Conservation (phyloP, 2,329 filamentous ascomycete species). For the Paecilomyces sp. region DNA sequence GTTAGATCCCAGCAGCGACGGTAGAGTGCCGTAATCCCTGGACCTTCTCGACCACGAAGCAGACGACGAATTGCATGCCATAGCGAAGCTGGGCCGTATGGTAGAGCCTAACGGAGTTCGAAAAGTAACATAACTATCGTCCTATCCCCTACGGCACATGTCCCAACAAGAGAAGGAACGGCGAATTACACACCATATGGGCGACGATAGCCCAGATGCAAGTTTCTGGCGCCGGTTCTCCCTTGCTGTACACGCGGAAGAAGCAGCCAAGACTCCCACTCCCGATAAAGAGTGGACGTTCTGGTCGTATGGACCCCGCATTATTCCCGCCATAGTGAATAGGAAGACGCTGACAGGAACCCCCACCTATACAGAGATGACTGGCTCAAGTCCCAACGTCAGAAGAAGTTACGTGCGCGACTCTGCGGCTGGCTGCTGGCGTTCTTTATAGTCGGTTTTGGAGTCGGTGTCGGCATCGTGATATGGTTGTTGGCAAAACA, state of each 20-base stretch:
- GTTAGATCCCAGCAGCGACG: background rate
- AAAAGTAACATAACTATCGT: background rate
- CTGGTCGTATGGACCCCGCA: conserved; percentile 13
- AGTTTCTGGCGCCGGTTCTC: conserved; percentile 57
- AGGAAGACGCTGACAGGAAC: background rate
- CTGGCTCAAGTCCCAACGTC: conserved; percentile 47
- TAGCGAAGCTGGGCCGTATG: background rate
- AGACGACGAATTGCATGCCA: background rate
- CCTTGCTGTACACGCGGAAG: conserved; percentile 50
- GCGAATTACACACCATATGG: background rate
- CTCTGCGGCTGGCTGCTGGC: conserved; percentile 34
- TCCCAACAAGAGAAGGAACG: background rate
- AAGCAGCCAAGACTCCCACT: conserved; percentile 29
- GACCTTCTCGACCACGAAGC: background rate
- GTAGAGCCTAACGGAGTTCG: background rate
- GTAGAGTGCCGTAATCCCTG: background rate
- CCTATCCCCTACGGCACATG: background rate
- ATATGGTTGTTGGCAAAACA: conserved; percentile 37
- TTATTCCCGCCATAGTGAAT: conserved; percentile 3
- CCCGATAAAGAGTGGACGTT: conserved; percentile 11
- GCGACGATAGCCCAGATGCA: conserved; percentile 41
- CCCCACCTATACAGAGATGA: conserved; percentile 33
- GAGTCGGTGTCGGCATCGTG: conserved; percentile 38
- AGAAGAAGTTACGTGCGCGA: conserved; percentile 42
- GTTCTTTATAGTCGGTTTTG: conserved; percentile 24